Conservation (phyloP, 169 alveolate genomes). For the Perkinsus marinus region DNA sequence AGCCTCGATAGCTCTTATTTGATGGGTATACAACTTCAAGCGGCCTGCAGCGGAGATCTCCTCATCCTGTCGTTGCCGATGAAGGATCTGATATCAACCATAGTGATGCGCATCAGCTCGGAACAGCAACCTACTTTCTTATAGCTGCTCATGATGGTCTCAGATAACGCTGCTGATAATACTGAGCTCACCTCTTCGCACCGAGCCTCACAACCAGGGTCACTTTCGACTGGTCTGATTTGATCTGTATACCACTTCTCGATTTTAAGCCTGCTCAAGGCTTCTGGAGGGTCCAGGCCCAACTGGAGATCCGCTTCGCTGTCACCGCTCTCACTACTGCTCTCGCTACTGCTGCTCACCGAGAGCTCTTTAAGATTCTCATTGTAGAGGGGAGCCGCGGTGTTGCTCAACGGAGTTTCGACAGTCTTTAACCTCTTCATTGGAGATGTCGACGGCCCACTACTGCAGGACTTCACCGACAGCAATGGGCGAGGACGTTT, state of each 20-base stretch:
- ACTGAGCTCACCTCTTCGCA: background rate
- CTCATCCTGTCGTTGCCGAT: background rate
- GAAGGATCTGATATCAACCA: background rate
- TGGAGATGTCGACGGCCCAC: background rate
- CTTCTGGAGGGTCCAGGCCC: background rate
- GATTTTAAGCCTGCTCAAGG: background rate
- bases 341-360: background rate
- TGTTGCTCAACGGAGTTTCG: background rate
- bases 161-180: background rate
- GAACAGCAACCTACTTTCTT: background rate
- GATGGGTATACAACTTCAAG: background rate
- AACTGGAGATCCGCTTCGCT: background rate
- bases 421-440: background rate
- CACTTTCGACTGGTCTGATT: background rate
- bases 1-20: conserved; percentile 10
- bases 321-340: background rate
- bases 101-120: background rate
- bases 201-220: background rate
- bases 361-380: background rate
- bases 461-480: background rate
- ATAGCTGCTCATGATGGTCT: background rate
- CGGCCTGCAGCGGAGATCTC: background rate
- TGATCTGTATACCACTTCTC: background rate
- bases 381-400: background rate
- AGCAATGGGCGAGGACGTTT: background rate